Base-by-base conservation (phyloP, 129 eudicot species). In the Lactuca saligna region DNA sequence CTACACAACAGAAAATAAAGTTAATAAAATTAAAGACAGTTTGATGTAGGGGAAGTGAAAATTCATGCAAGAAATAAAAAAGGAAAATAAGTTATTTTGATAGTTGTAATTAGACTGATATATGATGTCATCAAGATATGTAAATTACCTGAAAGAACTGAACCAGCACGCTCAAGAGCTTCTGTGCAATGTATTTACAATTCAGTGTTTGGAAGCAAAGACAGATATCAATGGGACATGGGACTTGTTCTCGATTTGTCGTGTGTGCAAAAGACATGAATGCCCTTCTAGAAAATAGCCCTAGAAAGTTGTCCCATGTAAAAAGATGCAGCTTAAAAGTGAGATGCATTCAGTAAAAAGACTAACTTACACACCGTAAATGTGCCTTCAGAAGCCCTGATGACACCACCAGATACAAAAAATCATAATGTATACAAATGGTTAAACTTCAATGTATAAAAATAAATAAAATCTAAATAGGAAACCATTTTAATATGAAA, bases 341-440 rank as follows among this genome's bases (percentile, higher is more conserved):
- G 38, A 60, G 57, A 68, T 48, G 49, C 2, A 59, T 42, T 39
- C 53, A 54, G 50, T 16, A 42, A 29, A 37, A 50, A 32, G 38
- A 54, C 29, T 51, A 73, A 75, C 50, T 57, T 79, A 53, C 97
- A 25, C 70, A 94, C 99, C 83, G 99, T 94, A 37, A 94, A 97
- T 50, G 92, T 81, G 69, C 99, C 99, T 69, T 81, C 80, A 33
- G 96, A 75, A 68, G 99, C 99, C 78, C 93, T 84, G 79, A 63
- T 81, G 72, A 94, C 99, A 71, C 99, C 99, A 74, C 99, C 99
- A 68, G 99, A 94, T 64, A 94, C 99, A 70, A n/a, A n/a, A n/a
- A n/a, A n/a, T n/a, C n/a, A n/a, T n/a, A n/a, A n/a, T n/a, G n/a
- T n/a, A n/a, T n/a, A n/a, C n/a, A n/a, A n/a, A n/a, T n/a, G n/a